These are phyloP conservation scores for Panaeolus cyanescens DNA, from an alignment of 768 basidiomycete species.

Conservation along the genomic window DNA sequence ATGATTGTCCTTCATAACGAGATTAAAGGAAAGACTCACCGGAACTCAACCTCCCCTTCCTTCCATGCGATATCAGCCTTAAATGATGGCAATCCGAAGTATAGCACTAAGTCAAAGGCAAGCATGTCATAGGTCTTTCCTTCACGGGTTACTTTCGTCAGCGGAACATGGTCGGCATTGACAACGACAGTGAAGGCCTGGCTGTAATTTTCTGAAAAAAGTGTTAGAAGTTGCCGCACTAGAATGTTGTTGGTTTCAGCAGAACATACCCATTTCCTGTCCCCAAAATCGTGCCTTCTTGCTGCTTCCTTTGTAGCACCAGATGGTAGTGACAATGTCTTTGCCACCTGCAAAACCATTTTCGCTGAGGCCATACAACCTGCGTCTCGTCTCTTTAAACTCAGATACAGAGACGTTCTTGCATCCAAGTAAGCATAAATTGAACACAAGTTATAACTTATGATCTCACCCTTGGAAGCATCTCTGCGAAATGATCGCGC, in stretches of 20 bases:
- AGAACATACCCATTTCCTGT: not conserved
- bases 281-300: not conserved
- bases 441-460: not conserved
- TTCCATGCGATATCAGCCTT: not conserved
- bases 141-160: not conserved
- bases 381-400: conserved; percentile 8
- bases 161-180: not conserved
- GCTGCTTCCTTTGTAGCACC: conserved; percentile 8
- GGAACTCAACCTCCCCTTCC: not conserved
- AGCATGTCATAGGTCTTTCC: not conserved
- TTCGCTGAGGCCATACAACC: not conserved
- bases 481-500: not conserved
- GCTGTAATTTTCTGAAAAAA: not conserved
- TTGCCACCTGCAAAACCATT: not conserved
- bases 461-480: conserved; percentile 6
- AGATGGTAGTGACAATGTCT: not conserved
- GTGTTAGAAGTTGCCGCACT: not conserved
- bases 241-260: too few species aligned
- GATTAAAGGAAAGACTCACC: not conserved
- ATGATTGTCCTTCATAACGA: too few species aligned
- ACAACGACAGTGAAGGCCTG: not conserved
- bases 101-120: not conserved
- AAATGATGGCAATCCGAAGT: not conserved
- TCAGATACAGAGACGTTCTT: conserved; percentile 12
- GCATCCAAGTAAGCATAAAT: not conserved